A percentile compares a stretch with the other conserved stretches of the same genome.
Conservation (phyloP, 176 grass and related monocot genomes). For the Rhynchospora tenuis region DNA sequence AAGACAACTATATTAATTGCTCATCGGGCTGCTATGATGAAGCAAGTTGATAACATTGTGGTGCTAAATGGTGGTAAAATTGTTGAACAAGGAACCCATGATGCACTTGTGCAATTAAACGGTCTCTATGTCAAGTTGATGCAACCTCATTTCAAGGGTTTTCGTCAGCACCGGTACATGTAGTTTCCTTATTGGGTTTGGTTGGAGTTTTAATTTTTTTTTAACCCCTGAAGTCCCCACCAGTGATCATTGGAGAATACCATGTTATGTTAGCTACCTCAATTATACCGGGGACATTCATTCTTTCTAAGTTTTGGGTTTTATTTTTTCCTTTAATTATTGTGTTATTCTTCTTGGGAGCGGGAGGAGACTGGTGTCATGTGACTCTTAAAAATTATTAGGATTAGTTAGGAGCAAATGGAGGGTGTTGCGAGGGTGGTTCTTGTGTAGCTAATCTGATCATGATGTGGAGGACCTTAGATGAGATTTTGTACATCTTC, state of each 20-base stretch:
- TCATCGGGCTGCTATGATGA: constrained; percentile 88
- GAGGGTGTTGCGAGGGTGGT: background rate
- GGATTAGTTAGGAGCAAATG: constrained; percentile 19
- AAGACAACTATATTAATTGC: constrained; percentile 94
- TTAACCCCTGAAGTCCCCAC: background rate
- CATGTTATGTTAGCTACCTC: background rate
- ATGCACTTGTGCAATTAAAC: constrained; percentile 73
- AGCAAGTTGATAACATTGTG: constrained; percentile 88
- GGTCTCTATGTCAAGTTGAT: constrained; percentile 92
- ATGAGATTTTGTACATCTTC: constrained; percentile 15
- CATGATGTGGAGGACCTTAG: background rate
- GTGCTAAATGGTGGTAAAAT: constrained; percentile 89
- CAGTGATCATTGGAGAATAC: background rate
- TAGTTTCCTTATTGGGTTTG: constrained; percentile 26
- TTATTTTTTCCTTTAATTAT: constrained; percentile 7
- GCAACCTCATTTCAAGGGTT: constrained; percentile 98
- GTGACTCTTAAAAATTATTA: constrained; percentile 5
- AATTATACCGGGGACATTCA: background rate
- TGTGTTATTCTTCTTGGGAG: constrained; percentile 13
- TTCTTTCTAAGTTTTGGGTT: constrained; percentile 14
- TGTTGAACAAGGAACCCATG: constrained; percentile 87
- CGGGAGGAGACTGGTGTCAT: background rate
- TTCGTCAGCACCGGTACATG: constrained; percentile 78
- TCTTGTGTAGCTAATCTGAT: constrained; percentile 17
- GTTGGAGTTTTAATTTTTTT: background rate